A percentile compares a stretch with the other conserved stretches of the same genome.
phyloP scores from a whole-genome alignment of 257 asterid genomes.

The Jasminum sambac region DNA sequence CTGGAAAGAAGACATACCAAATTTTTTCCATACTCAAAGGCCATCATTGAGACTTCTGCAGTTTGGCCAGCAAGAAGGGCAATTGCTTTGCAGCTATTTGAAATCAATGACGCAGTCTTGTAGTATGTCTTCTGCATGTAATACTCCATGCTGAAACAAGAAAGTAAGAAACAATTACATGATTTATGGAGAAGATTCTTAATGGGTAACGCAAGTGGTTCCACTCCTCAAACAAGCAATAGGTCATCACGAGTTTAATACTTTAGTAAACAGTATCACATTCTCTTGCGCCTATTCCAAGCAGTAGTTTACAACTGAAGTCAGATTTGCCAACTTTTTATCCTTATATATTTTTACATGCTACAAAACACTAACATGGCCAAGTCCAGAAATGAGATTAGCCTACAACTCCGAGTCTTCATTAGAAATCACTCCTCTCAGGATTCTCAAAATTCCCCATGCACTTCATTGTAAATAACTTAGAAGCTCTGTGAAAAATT shows the following conservation, averaged over 20 bases:
- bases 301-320: no score
- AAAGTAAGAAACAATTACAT: constrained; percentile 25
- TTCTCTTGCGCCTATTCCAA: no score
- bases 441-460: no score
- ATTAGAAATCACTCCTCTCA: no score
- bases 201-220: not conserved
- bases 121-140: constrained; percentile 96
- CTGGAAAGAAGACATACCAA: constrained; percentile 51
- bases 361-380: no score
- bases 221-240: not conserved
- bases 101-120: constrained; percentile 92
- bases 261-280: not conserved
- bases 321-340: not conserved
- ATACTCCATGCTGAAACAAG: constrained; percentile 85
- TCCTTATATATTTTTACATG: no score
- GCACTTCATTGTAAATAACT: not conserved
- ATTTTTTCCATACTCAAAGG: constrained; percentile 92
- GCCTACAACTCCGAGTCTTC: no score
- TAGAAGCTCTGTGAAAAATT: not conserved
- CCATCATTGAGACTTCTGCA: constrained; percentile 81
- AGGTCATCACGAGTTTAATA: not conserved
- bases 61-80: constrained; percentile 96
- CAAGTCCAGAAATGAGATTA: no score
- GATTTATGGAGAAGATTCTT: not conserved
- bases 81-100: constrained; percentile 91